phyloP scores from a whole-genome alignment of 495 filamentous ascomycete species.

The Aspergillus sparsus region DNA sequence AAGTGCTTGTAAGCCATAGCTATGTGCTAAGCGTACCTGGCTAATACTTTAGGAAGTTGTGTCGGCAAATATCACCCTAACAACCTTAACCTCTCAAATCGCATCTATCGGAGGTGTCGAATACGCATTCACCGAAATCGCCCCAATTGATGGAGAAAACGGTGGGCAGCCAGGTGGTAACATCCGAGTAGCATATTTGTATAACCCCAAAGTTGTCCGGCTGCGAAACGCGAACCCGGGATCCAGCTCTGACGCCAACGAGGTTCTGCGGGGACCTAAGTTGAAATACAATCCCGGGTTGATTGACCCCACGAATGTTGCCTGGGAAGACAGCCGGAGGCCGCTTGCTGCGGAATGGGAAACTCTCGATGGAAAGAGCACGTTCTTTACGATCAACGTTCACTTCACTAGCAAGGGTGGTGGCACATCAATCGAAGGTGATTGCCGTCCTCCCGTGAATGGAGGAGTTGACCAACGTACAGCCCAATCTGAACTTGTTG shows the following conservation, averaged over 20 bases:
- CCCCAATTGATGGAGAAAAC: conserved; percentile 49
- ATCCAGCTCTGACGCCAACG: conserved; percentile 41
- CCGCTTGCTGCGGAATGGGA: conserved; percentile 60
- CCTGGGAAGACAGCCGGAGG: conserved; percentile 56
- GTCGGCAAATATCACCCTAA: conserved; percentile 44
- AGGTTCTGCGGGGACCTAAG: conserved; percentile 47
- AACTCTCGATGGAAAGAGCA: conserved; percentile 40
- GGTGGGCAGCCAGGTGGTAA: conserved; percentile 65
- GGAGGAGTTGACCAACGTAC: conserved; percentile 50
- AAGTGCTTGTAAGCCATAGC: conserved; percentile 23
- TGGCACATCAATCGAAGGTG: conserved; percentile 55
- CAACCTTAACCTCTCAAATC: conserved; percentile 17
- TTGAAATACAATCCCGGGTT: conserved; percentile 61
- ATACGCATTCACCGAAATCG: conserved; percentile 48
- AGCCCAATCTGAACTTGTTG: conserved; percentile 51
- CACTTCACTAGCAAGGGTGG: conserved; percentile 60
- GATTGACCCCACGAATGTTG: conserved; percentile 55
- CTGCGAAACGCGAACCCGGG: conserved; percentile 53
- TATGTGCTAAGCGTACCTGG: background rate
- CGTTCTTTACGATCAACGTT: conserved; percentile 63
- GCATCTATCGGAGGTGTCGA: conserved; percentile 15
- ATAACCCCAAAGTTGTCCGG: conserved; percentile 50
- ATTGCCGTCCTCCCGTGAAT: conserved; percentile 61
- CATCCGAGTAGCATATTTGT: conserved; percentile 64
- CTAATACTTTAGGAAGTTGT: conserved; percentile 5